phyloP scores from a whole-genome alignment of 2,329 filamentous ascomycete genomes.

The Tolypocladium ophioglossoides region DNA sequence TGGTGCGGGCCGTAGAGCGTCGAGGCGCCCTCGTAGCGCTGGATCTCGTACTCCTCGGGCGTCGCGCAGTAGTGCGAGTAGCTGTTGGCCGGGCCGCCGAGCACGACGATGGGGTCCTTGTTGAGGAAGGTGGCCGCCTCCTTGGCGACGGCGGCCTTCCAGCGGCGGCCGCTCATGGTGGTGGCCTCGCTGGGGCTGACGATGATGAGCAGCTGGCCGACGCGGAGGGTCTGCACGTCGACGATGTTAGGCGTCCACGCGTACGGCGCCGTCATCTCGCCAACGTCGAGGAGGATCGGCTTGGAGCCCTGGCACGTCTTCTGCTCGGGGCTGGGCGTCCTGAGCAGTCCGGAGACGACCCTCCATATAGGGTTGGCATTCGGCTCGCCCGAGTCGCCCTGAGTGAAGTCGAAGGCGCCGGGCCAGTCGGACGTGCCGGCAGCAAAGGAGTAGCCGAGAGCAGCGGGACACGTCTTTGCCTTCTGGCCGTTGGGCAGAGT shows the following conservation, averaged over 20 bases:
- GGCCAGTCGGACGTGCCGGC: conserved; percentile 89
- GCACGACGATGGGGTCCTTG: conserved; percentile 59
- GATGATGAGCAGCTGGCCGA: conserved; percentile 76
- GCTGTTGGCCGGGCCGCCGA: conserved; percentile 82
- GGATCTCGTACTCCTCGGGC: conserved; percentile 68
- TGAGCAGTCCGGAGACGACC: conserved; percentile 61
- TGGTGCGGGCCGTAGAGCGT: conserved; percentile 80
- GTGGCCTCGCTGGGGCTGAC: conserved; percentile 80
- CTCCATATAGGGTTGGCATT: conserved; percentile 66
- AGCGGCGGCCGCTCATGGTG: conserved; percentile 84
- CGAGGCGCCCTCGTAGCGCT: conserved; percentile 91
- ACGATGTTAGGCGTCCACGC: conserved; percentile 87
- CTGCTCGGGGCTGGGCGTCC: conserved; percentile 60
- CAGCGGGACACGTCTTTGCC: conserved; percentile 72
- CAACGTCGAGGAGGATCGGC: conserved; percentile 79
- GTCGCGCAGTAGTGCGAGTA: conserved; percentile 80
- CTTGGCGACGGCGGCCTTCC: conserved; percentile 58
- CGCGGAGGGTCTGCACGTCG: conserved; percentile 74
- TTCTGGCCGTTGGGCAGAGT: conserved; percentile 58
- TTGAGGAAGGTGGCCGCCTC: conserved; percentile 38
- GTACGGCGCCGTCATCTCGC: conserved; percentile 68
- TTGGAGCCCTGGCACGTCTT: conserved; percentile 69
- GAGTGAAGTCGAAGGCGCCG: conserved; percentile 86
- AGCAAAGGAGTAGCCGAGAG: conserved; percentile 85
- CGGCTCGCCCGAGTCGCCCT: conserved; percentile 66